Evolutionary conservation across 192 early-diverging fungal species (phyloP), one percentile per base, ranked within the genome.

Genomic region (Coemansia sp.): DNA sequence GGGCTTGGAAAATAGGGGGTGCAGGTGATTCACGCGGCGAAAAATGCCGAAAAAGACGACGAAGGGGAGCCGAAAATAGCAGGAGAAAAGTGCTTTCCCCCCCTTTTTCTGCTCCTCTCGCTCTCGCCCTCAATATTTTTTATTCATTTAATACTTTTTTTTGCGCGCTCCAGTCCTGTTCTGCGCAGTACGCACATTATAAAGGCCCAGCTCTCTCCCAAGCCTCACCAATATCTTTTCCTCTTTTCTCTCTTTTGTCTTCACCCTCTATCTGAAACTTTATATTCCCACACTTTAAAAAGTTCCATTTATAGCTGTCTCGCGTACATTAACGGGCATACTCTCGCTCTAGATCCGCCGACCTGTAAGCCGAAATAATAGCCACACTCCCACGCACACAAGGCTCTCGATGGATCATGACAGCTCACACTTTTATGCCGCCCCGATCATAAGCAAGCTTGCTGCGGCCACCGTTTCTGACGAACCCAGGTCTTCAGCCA

Each of bases 401-500:
- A 53, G 11, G 4, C 8, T 23, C 17, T 61, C 59, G 14, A 74
- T 74, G 72, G 67, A 66, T 29, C 76, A 78, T 69, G 76, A 78
- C 48, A 46, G 60, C 51, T 34, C 62, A 15, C 66, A 61, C 63
- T 68, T 78, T 53, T 46, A 60, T n/a, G 57, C 80, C 7, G 69
- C 67, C 11, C 64, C 79, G 25, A 44, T 76, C 45, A 67, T 70
- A 46, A 59, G 42, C 67, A 76, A 64, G 62, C 42, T 50, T 12
- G 44, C 63, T 29, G 25, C 44, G 15, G 62, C 63, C 36, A 27
- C 42, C 61, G 39, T 37, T 37, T 37, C 66, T 15, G 58, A 69
- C 34, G 58, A 44, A 63, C 72, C 46, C 41, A 21, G 59, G 46
- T 62, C 39, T 7, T 25, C 51, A 62, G 60, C 37, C 42, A 64